phyloP scores from a whole-genome alignment of 352 stramenopile species.

The Pythium aquatile region DNA sequence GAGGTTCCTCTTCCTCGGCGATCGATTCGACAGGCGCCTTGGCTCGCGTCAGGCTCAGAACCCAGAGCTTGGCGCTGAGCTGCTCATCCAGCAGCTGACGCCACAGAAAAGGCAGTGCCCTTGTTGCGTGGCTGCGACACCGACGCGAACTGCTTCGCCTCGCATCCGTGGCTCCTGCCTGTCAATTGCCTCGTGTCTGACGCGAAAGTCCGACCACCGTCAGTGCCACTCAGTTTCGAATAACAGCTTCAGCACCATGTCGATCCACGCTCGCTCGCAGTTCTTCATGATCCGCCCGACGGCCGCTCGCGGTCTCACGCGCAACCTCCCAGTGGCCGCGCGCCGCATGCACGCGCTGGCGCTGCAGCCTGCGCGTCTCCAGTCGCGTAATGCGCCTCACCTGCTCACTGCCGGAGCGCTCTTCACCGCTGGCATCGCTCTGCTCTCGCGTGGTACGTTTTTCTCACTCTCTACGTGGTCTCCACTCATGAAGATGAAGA shows the following conservation, averaged over 20 bases:
- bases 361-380: constrained; percentile 15
- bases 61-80: constrained; percentile 8
- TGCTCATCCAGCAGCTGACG: constrained; percentile 23
- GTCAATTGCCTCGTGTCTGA: neutral
- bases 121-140: constrained; percentile 9
- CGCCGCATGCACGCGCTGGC: constrained; percentile 28
- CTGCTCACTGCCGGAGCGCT: constrained; percentile 45
- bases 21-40: constrained; percentile 7
- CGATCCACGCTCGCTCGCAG: constrained; percentile 49
- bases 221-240: neutral
- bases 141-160: constrained; percentile 4
- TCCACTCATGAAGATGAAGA: neutral
- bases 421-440: constrained; percentile 43
- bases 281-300: constrained; percentile 32
- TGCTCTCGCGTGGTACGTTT: constrained; percentile 37
- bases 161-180: neutral
- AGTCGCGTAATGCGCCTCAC: neutral
- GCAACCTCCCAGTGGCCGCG: constrained; percentile 22
- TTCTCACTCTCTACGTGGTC: too few relatives aligned
- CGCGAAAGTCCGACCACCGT: neutral
- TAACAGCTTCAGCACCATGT: constrained; percentile 18
- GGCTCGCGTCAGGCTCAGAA: constrained; percentile 4
- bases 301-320: constrained; percentile 20
- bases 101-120: constrained; percentile 17
- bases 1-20: constrained; percentile 1